Percentiles rank a stretch among this genome's conserved stretches.
Conservation (phyloP, 2,329 filamentous ascomycete genomes). For the Aaosphaeria arxii region DNA sequence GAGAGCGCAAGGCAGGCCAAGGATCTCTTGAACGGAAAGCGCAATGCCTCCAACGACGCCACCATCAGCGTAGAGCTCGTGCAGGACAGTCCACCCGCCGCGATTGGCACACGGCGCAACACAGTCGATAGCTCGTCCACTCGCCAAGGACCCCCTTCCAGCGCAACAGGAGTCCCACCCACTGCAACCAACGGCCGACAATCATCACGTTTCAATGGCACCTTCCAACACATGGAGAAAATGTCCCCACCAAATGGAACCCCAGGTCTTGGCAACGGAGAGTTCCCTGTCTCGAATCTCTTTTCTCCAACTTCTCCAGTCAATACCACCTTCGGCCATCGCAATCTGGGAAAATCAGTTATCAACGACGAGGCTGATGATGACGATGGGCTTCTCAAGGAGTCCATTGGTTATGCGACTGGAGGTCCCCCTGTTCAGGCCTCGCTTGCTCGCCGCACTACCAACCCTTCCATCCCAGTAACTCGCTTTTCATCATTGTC, state of each 20-base stretch:
- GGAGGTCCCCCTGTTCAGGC: constrained; percentile 54
- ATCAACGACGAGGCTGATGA: constrained; percentile 70
- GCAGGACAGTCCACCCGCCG: constrained; percentile 29
- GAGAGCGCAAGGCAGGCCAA: constrained; percentile 59
- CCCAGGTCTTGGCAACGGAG: constrained; percentile 52
- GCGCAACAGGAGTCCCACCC: constrained; percentile 47
- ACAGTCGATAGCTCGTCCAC: constrained; percentile 50
- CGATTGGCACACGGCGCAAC: constrained; percentile 51
- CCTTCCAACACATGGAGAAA: constrained; percentile 61
- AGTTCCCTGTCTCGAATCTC: constrained; percentile 62
- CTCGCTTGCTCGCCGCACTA: constrained; percentile 60
- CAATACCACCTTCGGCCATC: constrained; percentile 65
- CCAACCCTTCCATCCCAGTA: constrained; percentile 69
- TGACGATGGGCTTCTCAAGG: constrained; percentile 69
- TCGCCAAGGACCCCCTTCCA: constrained; percentile 44
- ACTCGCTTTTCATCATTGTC: constrained; percentile 67
- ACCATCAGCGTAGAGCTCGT: constrained; percentile 59
- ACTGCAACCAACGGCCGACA: constrained; percentile 44
- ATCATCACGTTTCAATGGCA: constrained; percentile 59
- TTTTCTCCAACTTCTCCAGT: constrained; percentile 75
- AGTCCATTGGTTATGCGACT: constrained; percentile 71
- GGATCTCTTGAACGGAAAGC: constrained; percentile 59
- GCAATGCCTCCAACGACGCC: constrained; percentile 59
- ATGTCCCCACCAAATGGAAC: constrained; percentile 59
- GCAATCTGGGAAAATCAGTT: constrained; percentile 62